Evolutionary conservation across 306 rosid species (phyloP).

Genomic region (Hippophae gyantsensis): DNA sequence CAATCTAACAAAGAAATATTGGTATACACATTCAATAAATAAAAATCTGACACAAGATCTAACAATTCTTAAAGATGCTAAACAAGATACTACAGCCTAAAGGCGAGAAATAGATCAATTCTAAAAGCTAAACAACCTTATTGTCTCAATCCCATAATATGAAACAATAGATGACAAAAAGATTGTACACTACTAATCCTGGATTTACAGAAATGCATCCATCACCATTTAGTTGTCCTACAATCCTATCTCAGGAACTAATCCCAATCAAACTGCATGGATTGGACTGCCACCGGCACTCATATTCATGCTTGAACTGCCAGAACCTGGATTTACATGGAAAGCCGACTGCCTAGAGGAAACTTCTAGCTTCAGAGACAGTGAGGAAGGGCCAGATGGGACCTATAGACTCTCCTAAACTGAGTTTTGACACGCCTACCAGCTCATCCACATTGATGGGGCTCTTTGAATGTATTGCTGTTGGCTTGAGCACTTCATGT

Average conservation of each 20-base stretch:
- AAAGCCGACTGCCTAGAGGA: slow-evolving; percentile 93
- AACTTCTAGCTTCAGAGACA: slow-evolving; percentile 72
- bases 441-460: slow-evolving; percentile 89
- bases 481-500: slow-evolving; percentile 84
- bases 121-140: too few relatives aligned
- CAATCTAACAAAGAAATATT: too few relatives aligned
- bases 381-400: slow-evolving; percentile 60
- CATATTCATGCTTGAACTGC: slow-evolving; percentile 43
- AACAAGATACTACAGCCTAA: too few relatives aligned
- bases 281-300: slow-evolving; percentile 44
- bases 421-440: slow-evolving; percentile 90
- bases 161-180: too few relatives aligned
- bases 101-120: too few relatives aligned
- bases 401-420: slow-evolving; percentile 71
- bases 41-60: too few relatives aligned
- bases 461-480: slow-evolving; percentile 76
- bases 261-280: slow-evolving; percentile 56
- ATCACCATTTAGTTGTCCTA: slow-evolving; percentile 19
- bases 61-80: too few relatives aligned
- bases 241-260: slow-evolving; percentile 17
- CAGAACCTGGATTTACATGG: slow-evolving; percentile 73
- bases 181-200: slow-evolving; percentile 27
- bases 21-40: too few relatives aligned
- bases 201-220: slow-evolving; percentile 22
- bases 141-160: too few relatives aligned